phyloP scores from a whole-genome alignment of 2,329 filamentous ascomycete genomes.

The Sclerotinia spermophila region DNA sequence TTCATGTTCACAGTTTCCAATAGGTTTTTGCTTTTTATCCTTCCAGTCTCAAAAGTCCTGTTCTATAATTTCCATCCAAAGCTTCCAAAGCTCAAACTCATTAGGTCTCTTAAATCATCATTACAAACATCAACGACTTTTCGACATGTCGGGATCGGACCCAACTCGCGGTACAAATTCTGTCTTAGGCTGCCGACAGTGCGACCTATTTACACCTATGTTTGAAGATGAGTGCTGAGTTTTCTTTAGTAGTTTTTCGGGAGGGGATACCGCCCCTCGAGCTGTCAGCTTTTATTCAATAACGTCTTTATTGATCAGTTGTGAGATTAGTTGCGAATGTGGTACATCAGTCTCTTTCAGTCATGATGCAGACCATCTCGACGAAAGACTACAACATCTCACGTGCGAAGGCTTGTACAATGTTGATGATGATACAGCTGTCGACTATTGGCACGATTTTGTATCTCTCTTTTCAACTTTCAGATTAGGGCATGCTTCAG shows the following conservation, averaged over 20 bases:
- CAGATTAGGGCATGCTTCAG: background rate
- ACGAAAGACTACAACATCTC: background rate
- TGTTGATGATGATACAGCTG: background rate
- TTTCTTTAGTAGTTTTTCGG: background rate
- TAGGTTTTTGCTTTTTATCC: background rate
- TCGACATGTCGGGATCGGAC: background rate
- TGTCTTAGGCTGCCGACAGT: background rate
- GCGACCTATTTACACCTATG: background rate
- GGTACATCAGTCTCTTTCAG: background rate
- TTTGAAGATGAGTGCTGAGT: background rate
- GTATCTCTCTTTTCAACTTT: background rate
- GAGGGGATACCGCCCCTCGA: background rate
- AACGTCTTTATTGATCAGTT: fast-evolving
- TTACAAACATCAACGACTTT: background rate
- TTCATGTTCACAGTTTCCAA: background rate
- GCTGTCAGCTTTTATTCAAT: background rate
- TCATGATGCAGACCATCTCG: fast-evolving
- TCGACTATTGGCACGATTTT: background rate
- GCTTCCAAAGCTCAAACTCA: background rate
- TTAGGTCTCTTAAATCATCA: background rate
- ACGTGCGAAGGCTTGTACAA: background rate
- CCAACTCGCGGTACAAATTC: background rate
- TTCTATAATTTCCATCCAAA: too few relatives aligned
- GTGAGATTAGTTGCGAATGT: background rate
- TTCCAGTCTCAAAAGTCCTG: background rate